Conservation (phyloP, 106 monocot species). For the Chionographis japonica region DNA sequence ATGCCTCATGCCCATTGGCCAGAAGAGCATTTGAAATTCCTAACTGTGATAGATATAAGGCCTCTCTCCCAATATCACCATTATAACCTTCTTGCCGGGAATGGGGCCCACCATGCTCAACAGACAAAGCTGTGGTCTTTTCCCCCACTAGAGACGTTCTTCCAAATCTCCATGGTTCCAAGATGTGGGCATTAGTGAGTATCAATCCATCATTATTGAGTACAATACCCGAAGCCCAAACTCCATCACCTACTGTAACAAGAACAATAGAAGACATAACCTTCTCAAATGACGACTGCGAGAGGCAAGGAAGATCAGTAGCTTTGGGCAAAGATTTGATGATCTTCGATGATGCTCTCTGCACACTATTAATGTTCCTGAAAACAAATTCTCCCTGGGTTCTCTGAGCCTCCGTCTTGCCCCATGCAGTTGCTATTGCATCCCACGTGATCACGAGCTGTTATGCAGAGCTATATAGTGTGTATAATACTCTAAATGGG, state of each 20-base stretch:
- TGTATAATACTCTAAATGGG: background rate
- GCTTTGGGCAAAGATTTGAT: background rate
- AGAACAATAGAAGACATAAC: slow-evolving; percentile 66
- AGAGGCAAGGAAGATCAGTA: slow-evolving; percentile 9
- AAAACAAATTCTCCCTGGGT: slow-evolving; percentile 4
- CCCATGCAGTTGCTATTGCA: slow-evolving; percentile 48
- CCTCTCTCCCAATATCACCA: background rate
- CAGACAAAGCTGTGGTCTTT: slow-evolving; percentile 12
- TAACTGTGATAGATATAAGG: slow-evolving; percentile 6
- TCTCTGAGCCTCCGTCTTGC: slow-evolving; percentile 16
- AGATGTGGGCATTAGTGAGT: slow-evolving; percentile 88
- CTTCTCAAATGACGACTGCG: slow-evolving; percentile 38
- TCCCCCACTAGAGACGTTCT: slow-evolving; percentile 42
- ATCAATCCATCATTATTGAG: slow-evolving; percentile 72
- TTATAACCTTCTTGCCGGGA: slow-evolving; percentile 12
- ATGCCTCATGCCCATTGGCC: slow-evolving; percentile 5
- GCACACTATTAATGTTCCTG: slow-evolving; percentile 3
- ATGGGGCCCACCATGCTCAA: background rate
- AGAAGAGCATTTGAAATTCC: slow-evolving; percentile 11
- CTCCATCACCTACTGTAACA: slow-evolving; percentile 62
- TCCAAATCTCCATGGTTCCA: slow-evolving; percentile 92
- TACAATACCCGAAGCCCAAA: slow-evolving; percentile 93
- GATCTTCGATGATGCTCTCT: slow-evolving; percentile 2
- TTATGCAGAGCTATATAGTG: background rate
- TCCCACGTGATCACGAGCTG: slow-evolving; percentile 88